phyloP scores from a whole-genome alignment of 805 yeast species.

The Dipodascus geniculatus region DNA sequence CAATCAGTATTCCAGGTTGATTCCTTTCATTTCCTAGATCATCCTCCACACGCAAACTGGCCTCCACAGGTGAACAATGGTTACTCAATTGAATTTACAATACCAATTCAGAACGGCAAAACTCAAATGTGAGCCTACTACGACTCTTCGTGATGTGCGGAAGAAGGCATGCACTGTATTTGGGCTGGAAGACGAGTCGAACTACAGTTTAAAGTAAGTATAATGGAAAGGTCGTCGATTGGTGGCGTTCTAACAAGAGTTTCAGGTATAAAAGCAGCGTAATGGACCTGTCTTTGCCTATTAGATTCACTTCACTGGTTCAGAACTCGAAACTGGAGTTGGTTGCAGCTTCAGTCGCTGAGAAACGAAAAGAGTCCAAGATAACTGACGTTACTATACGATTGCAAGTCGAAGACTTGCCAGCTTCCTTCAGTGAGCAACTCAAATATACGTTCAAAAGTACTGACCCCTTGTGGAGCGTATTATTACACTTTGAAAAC shows the following conservation, averaged over 20 bases:
- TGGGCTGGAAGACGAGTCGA: conserved; percentile 6
- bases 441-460: conserved; percentile 13
- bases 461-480: conserved; percentile 12
- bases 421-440: conserved; percentile 11
- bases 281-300: conserved; percentile 11
- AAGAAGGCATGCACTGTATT: conserved; percentile 12
- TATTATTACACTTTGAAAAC: conserved; percentile 16
- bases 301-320: conserved; percentile 13
- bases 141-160: conserved; percentile 14
- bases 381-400: conserved; percentile 7
- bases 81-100: not conserved
- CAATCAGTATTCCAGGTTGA: not conserved
- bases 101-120: conserved; percentile 6
- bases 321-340: conserved; percentile 16
- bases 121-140: conserved; percentile 13
- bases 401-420: conserved; percentile 12
- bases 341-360: conserved; percentile 6
- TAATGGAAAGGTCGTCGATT: not conserved
- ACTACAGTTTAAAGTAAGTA: conserved; percentile 12
- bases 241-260: not conserved
- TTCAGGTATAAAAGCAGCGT: conserved; percentile 6
- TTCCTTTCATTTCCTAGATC: not conserved
- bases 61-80: not conserved
- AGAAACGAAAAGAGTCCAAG: not conserved
- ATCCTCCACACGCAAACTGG: not conserved